Percentiles rank a stretch among this genome's conserved stretches.
Conservation (phyloP, 1,284 basidiomycete species). For the Veloporphyrellus conicus region DNA sequence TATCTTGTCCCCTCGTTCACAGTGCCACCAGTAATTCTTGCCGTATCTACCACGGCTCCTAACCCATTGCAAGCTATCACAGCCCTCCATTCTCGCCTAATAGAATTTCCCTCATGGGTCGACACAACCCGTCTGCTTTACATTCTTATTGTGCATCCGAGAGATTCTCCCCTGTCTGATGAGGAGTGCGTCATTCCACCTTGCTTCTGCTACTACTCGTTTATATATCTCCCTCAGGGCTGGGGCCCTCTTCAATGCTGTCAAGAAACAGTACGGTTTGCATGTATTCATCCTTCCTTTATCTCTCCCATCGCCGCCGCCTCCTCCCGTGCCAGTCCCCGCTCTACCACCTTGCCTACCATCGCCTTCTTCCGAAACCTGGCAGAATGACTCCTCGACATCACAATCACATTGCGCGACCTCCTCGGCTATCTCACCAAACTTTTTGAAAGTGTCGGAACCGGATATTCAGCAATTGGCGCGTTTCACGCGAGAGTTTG, state of each 20-base stretch:
- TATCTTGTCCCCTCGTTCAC: slow-evolving; percentile 10
- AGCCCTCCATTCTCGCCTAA: slow-evolving; percentile 56
- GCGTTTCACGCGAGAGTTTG: slow-evolving; percentile 84
- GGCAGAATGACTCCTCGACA: slow-evolving; percentile 23
- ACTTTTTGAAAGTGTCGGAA: slow-evolving; percentile 58
- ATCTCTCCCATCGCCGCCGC: slow-evolving; percentile 54
- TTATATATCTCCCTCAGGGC: slow-evolving; percentile 45
- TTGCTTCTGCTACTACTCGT: neutral
- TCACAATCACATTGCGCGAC: slow-evolving; percentile 3
- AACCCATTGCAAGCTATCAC: slow-evolving; percentile 76
- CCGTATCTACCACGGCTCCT: slow-evolving; percentile 69
- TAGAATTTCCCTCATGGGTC: slow-evolving; percentile 74
- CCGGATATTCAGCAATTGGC: slow-evolving; percentile 79
- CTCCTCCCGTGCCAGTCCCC: slow-evolving; percentile 62
- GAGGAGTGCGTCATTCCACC: slow-evolving; percentile 60
- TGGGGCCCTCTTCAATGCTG: slow-evolving; percentile 70
- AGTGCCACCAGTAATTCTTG: slow-evolving; percentile 57
- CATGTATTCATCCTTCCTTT: slow-evolving; percentile 67
- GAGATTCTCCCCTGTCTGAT: slow-evolving; percentile 61
- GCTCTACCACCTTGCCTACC: slow-evolving; percentile 64
- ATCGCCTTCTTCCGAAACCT: slow-evolving; percentile 39
- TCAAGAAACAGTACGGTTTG: slow-evolving; percentile 77
- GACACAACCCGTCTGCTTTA: slow-evolving; percentile 65
- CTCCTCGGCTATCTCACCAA: slow-evolving; percentile 26
- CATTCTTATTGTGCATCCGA: slow-evolving; percentile 70